Conservation (phyloP, 306 rosid genomes). For the Trichosanthes cucumerina region DNA sequence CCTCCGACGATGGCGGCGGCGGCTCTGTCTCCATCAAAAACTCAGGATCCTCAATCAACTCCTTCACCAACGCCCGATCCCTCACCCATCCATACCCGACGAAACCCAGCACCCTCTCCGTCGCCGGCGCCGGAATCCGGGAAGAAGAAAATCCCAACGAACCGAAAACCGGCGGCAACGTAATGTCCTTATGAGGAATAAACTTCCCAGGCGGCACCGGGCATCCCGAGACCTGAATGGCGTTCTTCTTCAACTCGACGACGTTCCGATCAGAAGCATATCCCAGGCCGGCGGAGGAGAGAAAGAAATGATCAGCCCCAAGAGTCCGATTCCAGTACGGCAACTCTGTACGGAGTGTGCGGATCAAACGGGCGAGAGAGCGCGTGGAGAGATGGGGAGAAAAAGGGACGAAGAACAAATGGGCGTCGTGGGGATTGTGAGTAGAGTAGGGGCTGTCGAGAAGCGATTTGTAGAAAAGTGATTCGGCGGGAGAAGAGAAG, state of each 20-base stretch:
- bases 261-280: slow-evolving; percentile 32
- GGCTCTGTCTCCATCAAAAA: slow-evolving; percentile 29
- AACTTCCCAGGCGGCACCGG: slow-evolving; percentile 29
- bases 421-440: slow-evolving; percentile 36
- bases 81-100: slow-evolving; percentile 9
- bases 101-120: slow-evolving; percentile 19
- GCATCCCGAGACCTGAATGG: slow-evolving; percentile 56
- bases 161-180: slow-evolving; percentile 24
- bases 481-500: slow-evolving; percentile 20
- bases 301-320: slow-evolving; percentile 70
- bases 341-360: slow-evolving; percentile 18
- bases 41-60: slow-evolving; percentile 17
- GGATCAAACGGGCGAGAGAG: slow-evolving; percentile 32
- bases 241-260: slow-evolving; percentile 60
- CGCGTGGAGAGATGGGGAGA: slow-evolving; percentile 29
- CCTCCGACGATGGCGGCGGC: slow-evolving; percentile 17
- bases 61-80: slow-evolving; percentile 13
- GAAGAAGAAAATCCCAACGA: neutral
- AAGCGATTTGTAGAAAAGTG: slow-evolving; percentile 43
- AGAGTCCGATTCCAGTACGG: slow-evolving; percentile 81
- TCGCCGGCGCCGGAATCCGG: slow-evolving; percentile 13
- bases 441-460: slow-evolving; percentile 32
- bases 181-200: slow-evolving; percentile 60
- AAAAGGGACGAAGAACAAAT: slow-evolving; percentile 14
- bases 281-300: slow-evolving; percentile 34